Evolutionary conservation across 495 filamentous ascomycete genomes (phyloP), one percentile per base, ranked within the genome.

Genomic region (Tirmania nivea): DNA sequence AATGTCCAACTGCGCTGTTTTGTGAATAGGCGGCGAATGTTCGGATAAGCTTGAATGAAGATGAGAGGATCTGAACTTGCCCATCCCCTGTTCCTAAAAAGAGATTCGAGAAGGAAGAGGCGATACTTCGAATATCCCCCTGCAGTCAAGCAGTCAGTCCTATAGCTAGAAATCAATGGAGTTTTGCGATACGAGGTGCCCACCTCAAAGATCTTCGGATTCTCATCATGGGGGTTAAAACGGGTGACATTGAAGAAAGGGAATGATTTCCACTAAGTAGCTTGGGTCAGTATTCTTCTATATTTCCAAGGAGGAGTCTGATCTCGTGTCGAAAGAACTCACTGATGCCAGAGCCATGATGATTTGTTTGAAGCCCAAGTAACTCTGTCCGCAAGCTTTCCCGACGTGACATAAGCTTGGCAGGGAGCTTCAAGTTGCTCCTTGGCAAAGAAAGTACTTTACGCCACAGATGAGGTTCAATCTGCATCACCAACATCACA

Each of bases 201-300:
- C 62, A 83, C 81, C 65, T 77, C 72, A 61, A 83, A 75, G 39
- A 74, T 64, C 34, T 73, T 70, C 34, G 51, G 78, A 71, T 67
- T 72, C 34, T 59, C 77, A 54, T 75, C 73, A n/a, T 59, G 56
- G 55, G 84, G 74, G 66, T 81, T 81, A 67, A 96, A 79, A 60
- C 81, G 79, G 56, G 79, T 77, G 65, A 93, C 85, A 67, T 94
- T 87, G 73, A 97, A 94, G 79, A 97, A 96, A 76, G 90, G 87
- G 73, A 97, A 96, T 52, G 84, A 78, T 84, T 94, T 93, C 90
- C 92, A 95, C 88, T 97, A 35, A n/a, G 3, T 12, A 9, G 16
- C 48, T 20, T 52, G 10, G 7, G 17, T 12, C 14, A 52, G 51
- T 42, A 17, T 35, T 31, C 25, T 31, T 31, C 1, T 31, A 1